Percentiles rank a stretch among this genome's conserved stretches.
Evolutionary conservation across 768 basidiomycete genomes (phyloP).

Genomic region (Tephrocybe sp.): DNA sequence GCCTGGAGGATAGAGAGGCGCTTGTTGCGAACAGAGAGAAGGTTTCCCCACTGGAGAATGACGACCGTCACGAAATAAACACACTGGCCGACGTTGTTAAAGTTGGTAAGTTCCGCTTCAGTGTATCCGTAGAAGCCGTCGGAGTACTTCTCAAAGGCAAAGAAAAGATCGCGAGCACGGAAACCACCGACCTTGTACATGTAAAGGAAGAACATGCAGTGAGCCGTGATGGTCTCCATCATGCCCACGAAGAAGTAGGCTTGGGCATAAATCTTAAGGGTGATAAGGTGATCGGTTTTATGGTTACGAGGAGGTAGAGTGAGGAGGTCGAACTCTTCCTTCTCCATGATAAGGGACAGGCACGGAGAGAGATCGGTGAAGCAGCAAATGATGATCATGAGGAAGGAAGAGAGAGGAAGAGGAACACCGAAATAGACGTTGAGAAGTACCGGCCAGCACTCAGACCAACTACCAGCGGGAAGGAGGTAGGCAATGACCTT

Average conservation of each 20-base stretch:
- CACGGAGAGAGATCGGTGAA: slow-evolving; percentile 14
- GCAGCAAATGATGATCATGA: slow-evolving; percentile 17
- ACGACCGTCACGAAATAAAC: slow-evolving; percentile 33
- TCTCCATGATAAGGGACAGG: slow-evolving; percentile 16
- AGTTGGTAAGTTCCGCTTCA: slow-evolving; percentile 23
- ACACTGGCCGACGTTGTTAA: slow-evolving; percentile 42
- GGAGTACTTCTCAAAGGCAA: slow-evolving; percentile 38
- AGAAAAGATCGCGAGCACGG: slow-evolving; percentile 33
- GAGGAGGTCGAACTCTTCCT: slow-evolving; percentile 18
- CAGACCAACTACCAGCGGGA: slow-evolving; percentile 53
- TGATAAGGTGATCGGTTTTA: slow-evolving; percentile 14
- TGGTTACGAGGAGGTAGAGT: slow-evolving; percentile 14
- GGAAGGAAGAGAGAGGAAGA: slow-evolving; percentile 44
- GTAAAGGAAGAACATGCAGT: slow-evolving; percentile 31
- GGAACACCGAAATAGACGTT: slow-evolving; percentile 61
- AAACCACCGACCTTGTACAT: slow-evolving; percentile 34
- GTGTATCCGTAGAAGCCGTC: slow-evolving; percentile 34
- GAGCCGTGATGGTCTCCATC: slow-evolving; percentile 14
- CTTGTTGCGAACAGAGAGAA: slow-evolving; percentile 41
- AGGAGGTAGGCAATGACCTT: slow-evolving; percentile 42
- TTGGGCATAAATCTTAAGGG: slow-evolving; percentile 13
- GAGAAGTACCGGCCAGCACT: slow-evolving; percentile 51
- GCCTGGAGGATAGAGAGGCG: slow-evolving; percentile 38
- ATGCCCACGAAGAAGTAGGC: slow-evolving; percentile 14
- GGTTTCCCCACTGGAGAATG: slow-evolving; percentile 37